Percentiles rank a stretch among this genome's conserved stretches.
phyloP scores from a whole-genome alignment of 257 asterid species.

The Thymus quinquecostatus region DNA sequence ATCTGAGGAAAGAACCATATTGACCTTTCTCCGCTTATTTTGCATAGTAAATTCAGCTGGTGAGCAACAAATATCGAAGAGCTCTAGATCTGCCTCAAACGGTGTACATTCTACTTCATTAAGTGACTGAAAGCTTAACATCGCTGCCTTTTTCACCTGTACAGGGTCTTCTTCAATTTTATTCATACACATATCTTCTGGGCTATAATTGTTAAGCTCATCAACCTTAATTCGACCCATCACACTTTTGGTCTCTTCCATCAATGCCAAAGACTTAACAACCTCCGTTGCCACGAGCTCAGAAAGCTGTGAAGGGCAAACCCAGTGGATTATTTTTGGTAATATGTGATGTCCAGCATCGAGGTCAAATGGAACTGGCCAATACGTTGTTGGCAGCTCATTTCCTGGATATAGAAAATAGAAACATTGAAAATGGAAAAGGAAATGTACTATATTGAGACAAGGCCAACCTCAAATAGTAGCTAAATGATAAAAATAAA shows the following conservation, averaged over 20 bases:
- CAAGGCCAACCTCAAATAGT: not conserved
- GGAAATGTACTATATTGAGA: not conserved
- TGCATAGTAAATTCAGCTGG: constrained; percentile 57
- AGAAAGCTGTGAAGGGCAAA: constrained; percentile 71
- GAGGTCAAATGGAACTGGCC: constrained; percentile 74
- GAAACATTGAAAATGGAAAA: constrained; percentile 12
- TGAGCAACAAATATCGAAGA: constrained; percentile 59
- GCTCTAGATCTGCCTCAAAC: constrained; percentile 47
- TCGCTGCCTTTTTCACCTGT: constrained; percentile 65
- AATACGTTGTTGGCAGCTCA: constrained; percentile 41
- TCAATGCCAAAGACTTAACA: constrained; percentile 53
- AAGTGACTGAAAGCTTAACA: constrained; percentile 59
- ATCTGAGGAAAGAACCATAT: constrained; percentile 72
- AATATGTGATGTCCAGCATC: constrained; percentile 80
- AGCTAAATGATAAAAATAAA: constrained; percentile 22
- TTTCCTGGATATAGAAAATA: constrained; percentile 53
- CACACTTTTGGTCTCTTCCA: constrained; percentile 48
- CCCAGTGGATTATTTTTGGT: constrained; percentile 70
- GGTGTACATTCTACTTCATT: constrained; percentile 51
- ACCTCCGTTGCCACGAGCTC: constrained; percentile 82
- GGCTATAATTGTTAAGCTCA: constrained; percentile 31
- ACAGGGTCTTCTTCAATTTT: constrained; percentile 42
- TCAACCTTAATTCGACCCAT: constrained; percentile 42
- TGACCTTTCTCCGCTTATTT: constrained; percentile 54
- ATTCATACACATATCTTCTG: constrained; percentile 27